phyloP scores from a whole-genome alignment of 2,329 filamentous ascomycete species.

The Akanthomyces dipterigenus region DNA sequence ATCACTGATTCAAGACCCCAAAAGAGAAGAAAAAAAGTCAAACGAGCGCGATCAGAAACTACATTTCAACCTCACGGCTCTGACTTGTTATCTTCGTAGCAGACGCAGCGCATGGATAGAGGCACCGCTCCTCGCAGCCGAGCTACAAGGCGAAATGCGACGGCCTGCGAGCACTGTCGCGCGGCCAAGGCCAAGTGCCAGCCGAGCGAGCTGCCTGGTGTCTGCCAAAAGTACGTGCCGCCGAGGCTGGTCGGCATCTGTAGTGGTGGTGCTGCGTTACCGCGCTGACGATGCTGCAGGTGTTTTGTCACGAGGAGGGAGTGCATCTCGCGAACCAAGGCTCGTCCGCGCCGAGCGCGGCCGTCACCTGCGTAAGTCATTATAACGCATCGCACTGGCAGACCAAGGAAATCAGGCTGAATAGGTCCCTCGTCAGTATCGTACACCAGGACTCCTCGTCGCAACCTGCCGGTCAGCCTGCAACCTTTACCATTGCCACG shows the following conservation, averaged over 20 bases:
- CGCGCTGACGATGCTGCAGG: background rate
- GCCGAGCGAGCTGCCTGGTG: conserved; percentile 12
- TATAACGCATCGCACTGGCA: background rate
- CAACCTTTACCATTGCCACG: conserved; percentile 2
- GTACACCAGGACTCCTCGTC: background rate
- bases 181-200: conserved; percentile 12
- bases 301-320: conserved; percentile 12
- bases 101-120: background rate
- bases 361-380: background rate
- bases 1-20: background rate
- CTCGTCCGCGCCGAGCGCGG: conserved; percentile 10
- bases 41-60: background rate
- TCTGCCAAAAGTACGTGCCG: conserved; percentile 13
- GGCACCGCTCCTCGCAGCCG: background rate
- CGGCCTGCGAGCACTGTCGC: conserved; percentile 13
- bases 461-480: background rate
- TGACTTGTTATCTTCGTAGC: background rate
- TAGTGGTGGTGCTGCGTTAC: background rate
- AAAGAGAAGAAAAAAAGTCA: background rate
- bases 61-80: background rate
- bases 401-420: background rate
- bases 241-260: background rate
- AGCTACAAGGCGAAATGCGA: conserved; percentile 1
- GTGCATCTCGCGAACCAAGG: conserved; percentile 10
- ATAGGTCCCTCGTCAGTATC: background rate